Percentiles rank a stretch among this genome's conserved stretches.
Conservation (phyloP, 768 basidiomycete genomes). For the Xerocomellus intermedius region DNA sequence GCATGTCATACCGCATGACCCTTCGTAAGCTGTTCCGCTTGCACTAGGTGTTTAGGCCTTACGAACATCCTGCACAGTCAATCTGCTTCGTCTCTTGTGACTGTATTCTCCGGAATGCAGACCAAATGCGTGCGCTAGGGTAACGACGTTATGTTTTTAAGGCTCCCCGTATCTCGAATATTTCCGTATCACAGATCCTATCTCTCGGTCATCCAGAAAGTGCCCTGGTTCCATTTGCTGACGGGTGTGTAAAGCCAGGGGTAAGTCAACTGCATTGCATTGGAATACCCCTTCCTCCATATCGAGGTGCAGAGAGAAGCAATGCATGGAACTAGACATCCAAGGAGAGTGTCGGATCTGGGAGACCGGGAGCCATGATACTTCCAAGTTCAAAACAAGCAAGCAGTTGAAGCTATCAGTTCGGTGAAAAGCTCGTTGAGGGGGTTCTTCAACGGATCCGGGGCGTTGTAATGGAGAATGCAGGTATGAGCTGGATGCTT, state of each 20-base stretch:
- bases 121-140: too few species aligned
- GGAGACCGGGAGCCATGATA: background rate
- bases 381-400: background rate
- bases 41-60: background rate
- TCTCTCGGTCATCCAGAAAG: background rate
- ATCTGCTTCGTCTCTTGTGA: background rate
- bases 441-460: background rate
- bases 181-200: background rate
- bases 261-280: background rate
- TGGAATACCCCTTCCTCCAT: background rate
- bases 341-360: background rate
- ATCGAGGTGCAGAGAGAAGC: background rate
- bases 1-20: background rate
- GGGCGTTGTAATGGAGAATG: background rate
- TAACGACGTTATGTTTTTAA: too few species aligned
- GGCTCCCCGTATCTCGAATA: background rate
- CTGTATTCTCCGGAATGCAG: background rate
- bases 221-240: too few species aligned
- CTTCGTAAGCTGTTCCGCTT: background rate
- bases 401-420: too few species aligned
- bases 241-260: background rate
- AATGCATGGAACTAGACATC: background rate
- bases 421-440: background rate
- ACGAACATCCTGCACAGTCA: background rate
- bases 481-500: background rate